Base-by-base conservation (phyloP, 768 basidiomycete genomes). In the Pleurotus ostreatus region DNA sequence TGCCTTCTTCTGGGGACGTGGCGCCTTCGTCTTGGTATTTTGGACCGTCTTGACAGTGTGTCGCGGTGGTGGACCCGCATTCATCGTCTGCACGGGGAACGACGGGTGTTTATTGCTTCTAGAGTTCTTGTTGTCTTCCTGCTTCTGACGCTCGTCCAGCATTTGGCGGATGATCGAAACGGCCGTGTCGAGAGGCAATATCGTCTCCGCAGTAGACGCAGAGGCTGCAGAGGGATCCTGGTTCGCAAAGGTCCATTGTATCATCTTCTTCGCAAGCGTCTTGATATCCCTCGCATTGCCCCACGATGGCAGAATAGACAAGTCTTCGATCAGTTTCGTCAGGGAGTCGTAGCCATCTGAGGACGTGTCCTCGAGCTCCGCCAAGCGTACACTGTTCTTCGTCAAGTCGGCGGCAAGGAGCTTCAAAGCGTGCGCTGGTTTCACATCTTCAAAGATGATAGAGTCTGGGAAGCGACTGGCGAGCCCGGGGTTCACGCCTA, bases 261-360 rank as follows among this genome's bases (percentile, higher is more conserved):
- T 66, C 70, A 88, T 75, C 44, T 73, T 66, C 62, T 78, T 80
- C 0, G 80, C 67, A 4, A 86, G 68, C 0, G 79, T 80, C 51
- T 79, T 71, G 64, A 87, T 74, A 59, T 88, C 86, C 5, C 85
- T 77, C 2, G 85, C 87, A 48, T 88, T 88, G 12, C 85, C 87
- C 87, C 87, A 88, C 1, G 79, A 78, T 3, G 74, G 70, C 0
- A 86, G 67, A 8, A 57, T 40, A 6, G 79, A 71, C 59, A 86
- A 70, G 12, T 74, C 57, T 5, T 65, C 55, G 55, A 86, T 61
- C 8, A 77, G 22, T 0, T 57, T 60, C n/a, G 68, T 63, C 71
- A 85, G 75, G 43, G 70, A 62, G 9, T 43, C 8, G 59, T 75
- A 76, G 3, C 57, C 61, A 1, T 40, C 23, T 15, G 68, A 74